Evolutionary conservation across 495 filamentous ascomycete genomes (phyloP), one percentile per base, ranked within the genome.

Genomic region (Xylaria castorea): DNA sequence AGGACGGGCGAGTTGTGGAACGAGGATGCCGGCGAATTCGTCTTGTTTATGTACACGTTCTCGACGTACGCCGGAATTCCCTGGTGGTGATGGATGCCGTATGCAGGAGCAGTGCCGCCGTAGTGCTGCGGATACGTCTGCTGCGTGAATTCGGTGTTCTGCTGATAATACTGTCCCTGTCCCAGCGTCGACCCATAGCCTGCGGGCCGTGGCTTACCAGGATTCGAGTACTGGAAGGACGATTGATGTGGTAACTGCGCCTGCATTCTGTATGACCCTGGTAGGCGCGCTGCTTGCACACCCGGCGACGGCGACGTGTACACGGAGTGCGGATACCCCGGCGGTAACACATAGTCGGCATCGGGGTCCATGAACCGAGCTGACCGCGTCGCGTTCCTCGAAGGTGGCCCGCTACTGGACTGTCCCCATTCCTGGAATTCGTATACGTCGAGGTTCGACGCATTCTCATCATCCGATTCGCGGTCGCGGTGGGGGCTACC

Each of bases 151-250:
- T 78, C 78, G 65, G 63, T 76, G 68, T 68, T 76, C 46, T 85
- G 85, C 71, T 91, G 90, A 74, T 91, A 90, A 81, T 92, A 94
- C 63, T 91, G 87, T 50, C 85, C 83, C 25, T 83, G 75, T 80
- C 83, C 72, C 83, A 88, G 71, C 68, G 81, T 71, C 78, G 86
- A 65, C 80, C 85, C 85, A 87, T 90, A 82, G 81, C 83, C 81
- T 34, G 83, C 75, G 6, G 91, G 88, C 61, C 89, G 74, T 5
- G 88, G 86, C 75, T 87, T 88, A 20, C 88, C 89, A 11, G 91
- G 89, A 76, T 92, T 90, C 63, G 81, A 87, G 69, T 85, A 86
- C 55, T 90, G 86, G 75, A 91, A 93, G 1, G 86, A 85, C 3
- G 91, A 91, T 64, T 79, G 80, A 12, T 69, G 66, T 8, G 14